Conservation (phyloP, 2,329 filamentous ascomycete genomes). For the Trichoderma lentiforme region DNA sequence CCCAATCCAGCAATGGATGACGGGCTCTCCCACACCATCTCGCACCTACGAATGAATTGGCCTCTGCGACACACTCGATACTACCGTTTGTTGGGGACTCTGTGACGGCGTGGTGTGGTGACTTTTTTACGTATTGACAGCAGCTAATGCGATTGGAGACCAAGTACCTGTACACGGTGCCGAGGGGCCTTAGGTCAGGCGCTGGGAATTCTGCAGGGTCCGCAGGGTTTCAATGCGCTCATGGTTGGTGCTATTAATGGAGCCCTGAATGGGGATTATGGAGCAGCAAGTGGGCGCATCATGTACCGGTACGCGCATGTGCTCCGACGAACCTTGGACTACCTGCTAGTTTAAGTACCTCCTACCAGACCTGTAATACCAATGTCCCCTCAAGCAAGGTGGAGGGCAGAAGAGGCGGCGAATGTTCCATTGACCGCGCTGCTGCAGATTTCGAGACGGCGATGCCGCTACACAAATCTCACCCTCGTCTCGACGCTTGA, state of each 20-base stretch:
- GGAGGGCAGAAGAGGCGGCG: neutral
- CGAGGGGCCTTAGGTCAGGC: constrained; percentile 1
- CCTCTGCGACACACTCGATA: neutral
- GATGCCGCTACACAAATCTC: neutral
- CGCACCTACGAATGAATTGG: neutral
- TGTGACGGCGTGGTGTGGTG: constrained; percentile 8
- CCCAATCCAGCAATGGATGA: neutral
- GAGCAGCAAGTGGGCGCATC: neutral
- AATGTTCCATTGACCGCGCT: neutral
- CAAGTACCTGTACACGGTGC: neutral
- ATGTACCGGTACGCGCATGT: neutral
- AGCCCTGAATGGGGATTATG: neutral
- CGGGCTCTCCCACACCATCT: neutral
- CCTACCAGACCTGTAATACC: neutral
- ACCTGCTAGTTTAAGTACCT: neutral
- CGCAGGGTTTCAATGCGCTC: neutral
- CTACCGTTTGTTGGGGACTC: neutral
- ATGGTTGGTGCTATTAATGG: neutral
- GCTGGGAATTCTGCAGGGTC: constrained; percentile 3
- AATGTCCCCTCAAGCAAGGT: neutral
- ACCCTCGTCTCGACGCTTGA: neutral
- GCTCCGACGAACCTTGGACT: neutral
- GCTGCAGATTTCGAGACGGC: neutral
- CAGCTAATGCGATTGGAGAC: neutral
- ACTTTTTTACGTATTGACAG: constrained; percentile 5